These are phyloP conservation scores for Venturia pyrina DNA, from an alignment of 2,329 filamentous ascomycete species.

Conservation along the genomic window DNA sequence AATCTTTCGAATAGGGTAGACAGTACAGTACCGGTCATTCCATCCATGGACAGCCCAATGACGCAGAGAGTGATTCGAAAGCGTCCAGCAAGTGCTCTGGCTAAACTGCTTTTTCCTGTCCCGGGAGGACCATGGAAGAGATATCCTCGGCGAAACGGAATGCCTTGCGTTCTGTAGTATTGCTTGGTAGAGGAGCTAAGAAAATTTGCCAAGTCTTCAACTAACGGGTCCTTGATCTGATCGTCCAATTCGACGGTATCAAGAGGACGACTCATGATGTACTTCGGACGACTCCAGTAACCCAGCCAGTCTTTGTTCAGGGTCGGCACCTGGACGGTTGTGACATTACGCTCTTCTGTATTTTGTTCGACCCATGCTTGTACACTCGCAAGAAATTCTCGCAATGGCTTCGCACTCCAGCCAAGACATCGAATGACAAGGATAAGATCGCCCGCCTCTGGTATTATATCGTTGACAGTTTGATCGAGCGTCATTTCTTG, in stretches of 20 bases:
- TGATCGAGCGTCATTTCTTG: not conserved
- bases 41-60: slow-evolving; percentile 43
- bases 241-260: slow-evolving; percentile 7
- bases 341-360: not conserved
- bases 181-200: slow-evolving; percentile 58
- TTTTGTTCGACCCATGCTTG: not conserved
- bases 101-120: slow-evolving; percentile 62
- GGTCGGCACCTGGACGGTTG: not conserved
- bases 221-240: not conserved
- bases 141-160: slow-evolving; percentile 78
- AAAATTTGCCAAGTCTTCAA: slow-evolving; percentile 5
- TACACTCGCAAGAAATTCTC: not conserved
- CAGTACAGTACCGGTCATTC: slow-evolving; percentile 60
- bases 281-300: not conserved
- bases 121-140: slow-evolving; percentile 67
- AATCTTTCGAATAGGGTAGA: slow-evolving; percentile 54
- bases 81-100: slow-evolving; percentile 35
- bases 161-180: slow-evolving; percentile 77
- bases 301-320: not conserved
- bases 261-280: not conserved
- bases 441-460: not conserved
- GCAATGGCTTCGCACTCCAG: slow-evolving; percentile 1
- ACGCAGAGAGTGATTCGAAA: slow-evolving; percentile 40
- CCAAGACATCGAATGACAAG: slow-evolving; percentile 5
- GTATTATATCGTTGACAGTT: not conserved